Conservation (phyloP, 176 grass and related monocot species). For the Musa beccarii region DNA sequence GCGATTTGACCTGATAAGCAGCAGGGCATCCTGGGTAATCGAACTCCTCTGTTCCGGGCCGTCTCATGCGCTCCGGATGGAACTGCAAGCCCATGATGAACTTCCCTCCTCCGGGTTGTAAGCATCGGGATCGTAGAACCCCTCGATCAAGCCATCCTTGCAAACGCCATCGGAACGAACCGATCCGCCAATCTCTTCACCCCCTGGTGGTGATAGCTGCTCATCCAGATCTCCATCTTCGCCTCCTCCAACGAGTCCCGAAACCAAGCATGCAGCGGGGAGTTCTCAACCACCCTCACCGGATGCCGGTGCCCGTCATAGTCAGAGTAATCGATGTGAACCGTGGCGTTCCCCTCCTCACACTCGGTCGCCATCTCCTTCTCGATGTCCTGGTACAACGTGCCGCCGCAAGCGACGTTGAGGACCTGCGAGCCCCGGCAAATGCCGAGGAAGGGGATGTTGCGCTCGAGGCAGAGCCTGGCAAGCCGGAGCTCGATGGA, state of each 20-base stretch:
- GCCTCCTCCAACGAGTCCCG: slow-evolving; percentile 5
- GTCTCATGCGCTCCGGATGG: slow-evolving; percentile 22
- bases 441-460: slow-evolving; percentile 26
- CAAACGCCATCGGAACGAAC: slow-evolving; percentile 15
- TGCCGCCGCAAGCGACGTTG: slow-evolving; percentile 20
- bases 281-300: slow-evolving; percentile 17
- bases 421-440: slow-evolving; percentile 27
- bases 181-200: slow-evolving; percentile 17
- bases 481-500: slow-evolving; percentile 22
- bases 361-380: slow-evolving; percentile 1
- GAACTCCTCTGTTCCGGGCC: slow-evolving; percentile 5
- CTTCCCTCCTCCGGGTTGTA: slow-evolving; percentile 15
- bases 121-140: slow-evolving; percentile 14
- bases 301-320: slow-evolving; percentile 25
- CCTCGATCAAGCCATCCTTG: slow-evolving; percentile 19
- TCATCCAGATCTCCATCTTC: slow-evolving; percentile 13
- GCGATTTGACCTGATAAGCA: slow-evolving; percentile 14
- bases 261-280: slow-evolving; percentile 20
- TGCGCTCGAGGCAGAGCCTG: slow-evolving; percentile 18
- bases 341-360: not conserved
- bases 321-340: slow-evolving; percentile 17
- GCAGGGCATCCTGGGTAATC: slow-evolving; percentile 20
- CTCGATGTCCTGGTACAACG: slow-evolving; percentile 15
- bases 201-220: slow-evolving; percentile 29
- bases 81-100: slow-evolving; percentile 28